Percentiles rank a stretch among this genome's conserved stretches.
Evolutionary conservation across 2,329 filamentous ascomycete genomes (phyloP).

Genomic region (Parastagonospora avenae): DNA sequence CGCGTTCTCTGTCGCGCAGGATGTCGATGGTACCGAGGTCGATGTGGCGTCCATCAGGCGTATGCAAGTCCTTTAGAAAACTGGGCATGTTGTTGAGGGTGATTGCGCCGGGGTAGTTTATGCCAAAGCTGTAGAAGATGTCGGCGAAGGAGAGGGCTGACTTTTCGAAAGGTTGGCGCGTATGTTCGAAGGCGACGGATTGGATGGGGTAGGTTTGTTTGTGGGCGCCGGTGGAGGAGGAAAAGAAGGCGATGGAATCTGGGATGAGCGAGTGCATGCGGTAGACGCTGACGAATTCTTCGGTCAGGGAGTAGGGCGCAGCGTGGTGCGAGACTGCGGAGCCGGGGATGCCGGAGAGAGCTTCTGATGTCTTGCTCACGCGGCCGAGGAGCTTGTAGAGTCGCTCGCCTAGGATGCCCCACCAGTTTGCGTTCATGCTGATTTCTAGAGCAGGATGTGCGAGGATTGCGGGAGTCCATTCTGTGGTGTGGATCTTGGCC

Average conservation of each 20-base stretch:
- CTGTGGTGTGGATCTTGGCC: constrained; percentile 58
- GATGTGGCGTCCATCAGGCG: constrained; percentile 49
- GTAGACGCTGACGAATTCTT: constrained; percentile 55
- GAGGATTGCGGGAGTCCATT: constrained; percentile 57
- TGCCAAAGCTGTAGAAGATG: constrained; percentile 53
- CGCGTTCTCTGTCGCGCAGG: constrained; percentile 54
- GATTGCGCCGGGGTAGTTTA: constrained; percentile 56
- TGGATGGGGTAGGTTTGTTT: constrained; percentile 26
- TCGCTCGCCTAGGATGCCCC: constrained; percentile 51
- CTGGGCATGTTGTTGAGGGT: constrained; percentile 49
- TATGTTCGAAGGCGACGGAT: constrained; percentile 37
- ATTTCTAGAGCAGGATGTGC: constrained; percentile 52
- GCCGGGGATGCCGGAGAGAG: constrained; percentile 49
- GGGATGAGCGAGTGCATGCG: constrained; percentile 51
- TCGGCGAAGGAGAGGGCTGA: constrained; percentile 24
- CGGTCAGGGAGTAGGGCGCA: constrained; percentile 50
- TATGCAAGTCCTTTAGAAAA: constrained; percentile 50
- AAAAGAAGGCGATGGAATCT: constrained; percentile 47
- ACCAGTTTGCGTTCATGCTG: constrained; percentile 55
- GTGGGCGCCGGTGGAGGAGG: constrained; percentile 31
- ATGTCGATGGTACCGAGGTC: constrained; percentile 56
- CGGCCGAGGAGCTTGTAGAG: constrained; percentile 51
- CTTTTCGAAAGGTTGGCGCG: constrained; percentile 36
- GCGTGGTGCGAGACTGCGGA: constrained; percentile 47
- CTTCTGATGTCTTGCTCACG: constrained; percentile 47